Percentiles rank a stretch among this genome's conserved stretches.
phyloP scores from a whole-genome alignment of 75 land plant species.

The Picea sitchensis region DNA sequence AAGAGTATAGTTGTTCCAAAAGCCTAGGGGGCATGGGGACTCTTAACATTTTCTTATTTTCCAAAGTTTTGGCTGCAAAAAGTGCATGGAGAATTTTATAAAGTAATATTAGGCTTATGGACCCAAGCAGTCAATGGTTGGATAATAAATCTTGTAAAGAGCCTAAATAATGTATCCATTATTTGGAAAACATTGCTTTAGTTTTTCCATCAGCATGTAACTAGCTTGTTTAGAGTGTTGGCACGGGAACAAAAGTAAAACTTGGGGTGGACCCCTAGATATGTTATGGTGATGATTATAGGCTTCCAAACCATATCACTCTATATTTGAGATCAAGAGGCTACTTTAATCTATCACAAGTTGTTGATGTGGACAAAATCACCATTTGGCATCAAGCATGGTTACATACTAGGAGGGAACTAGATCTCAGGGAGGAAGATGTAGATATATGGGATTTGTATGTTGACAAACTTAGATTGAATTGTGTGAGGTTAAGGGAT shows the following conservation, averaged over 20 bases:
- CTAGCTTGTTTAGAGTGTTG: not conserved
- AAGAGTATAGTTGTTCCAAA: too few relatives aligned
- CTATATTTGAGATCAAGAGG: not conserved
- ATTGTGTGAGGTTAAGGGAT: not conserved
- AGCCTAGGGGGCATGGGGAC: too few relatives aligned
- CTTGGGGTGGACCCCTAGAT: not conserved
- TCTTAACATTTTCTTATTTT: too few relatives aligned
- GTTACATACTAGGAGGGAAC: not conserved
- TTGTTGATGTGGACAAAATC: not conserved
- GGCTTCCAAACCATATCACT: not conserved
- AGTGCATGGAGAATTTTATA: too few relatives aligned
- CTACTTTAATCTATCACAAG: not conserved
- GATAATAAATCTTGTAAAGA: not conserved
- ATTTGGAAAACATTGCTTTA: not conserved
- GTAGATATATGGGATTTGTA: not conserved
- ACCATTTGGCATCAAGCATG: not conserved
- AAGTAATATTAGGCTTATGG: too few relatives aligned
- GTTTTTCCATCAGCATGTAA: not conserved
- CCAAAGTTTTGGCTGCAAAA: too few relatives aligned
- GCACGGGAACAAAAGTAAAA: not conserved
- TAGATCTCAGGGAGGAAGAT: not conserved
- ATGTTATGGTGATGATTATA: not conserved
- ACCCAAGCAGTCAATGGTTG: not conserved
- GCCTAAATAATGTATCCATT: not conserved
- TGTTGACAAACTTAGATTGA: not conserved